phyloP scores from a whole-genome alignment of 2,329 filamentous ascomycete genomes.

The Myriangium duriaei region DNA sequence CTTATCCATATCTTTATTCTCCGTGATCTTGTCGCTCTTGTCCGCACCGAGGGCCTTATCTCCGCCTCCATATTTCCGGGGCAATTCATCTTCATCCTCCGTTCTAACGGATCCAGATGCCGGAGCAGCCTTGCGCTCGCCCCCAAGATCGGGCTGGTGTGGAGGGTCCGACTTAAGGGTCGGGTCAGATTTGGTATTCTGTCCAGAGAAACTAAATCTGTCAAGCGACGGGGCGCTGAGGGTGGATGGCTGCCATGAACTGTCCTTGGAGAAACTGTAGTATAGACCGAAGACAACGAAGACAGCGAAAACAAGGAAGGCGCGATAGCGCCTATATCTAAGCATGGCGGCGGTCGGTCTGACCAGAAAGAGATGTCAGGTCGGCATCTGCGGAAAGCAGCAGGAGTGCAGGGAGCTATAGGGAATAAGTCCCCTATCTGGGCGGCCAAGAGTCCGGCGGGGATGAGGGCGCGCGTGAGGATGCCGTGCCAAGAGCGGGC shows the following conservation, averaged over 20 bases:
- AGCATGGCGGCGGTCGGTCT: constrained; percentile 35
- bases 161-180: background rate
- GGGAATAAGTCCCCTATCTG: no score
- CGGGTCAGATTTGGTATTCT: background rate
- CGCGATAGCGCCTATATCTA: constrained; percentile 48
- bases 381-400: background rate
- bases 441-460: no score
- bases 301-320: constrained; percentile 45
- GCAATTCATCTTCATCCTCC: constrained; percentile 2
- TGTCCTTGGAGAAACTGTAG: constrained; percentile 30
- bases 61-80: background rate
- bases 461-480: no score
- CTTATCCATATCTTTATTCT: background rate
- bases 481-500: no score
- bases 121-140: constrained; percentile 1
- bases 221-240: constrained; percentile 11
- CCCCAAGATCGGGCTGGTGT: constrained; percentile 5
- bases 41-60: background rate
- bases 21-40: background rate
- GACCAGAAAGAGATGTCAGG: background rate
- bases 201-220: background rate
- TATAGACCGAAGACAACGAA: constrained; percentile 43
- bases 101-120: background rate
- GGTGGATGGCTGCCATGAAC: constrained; percentile 9
- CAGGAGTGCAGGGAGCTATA: background rate